Percentiles rank a stretch among this genome's conserved stretches.
These are phyloP conservation scores for Marasmius fiardii DNA, from an alignment of 1,284 basidiomycete genomes.

Conservation along the genomic window DNA sequence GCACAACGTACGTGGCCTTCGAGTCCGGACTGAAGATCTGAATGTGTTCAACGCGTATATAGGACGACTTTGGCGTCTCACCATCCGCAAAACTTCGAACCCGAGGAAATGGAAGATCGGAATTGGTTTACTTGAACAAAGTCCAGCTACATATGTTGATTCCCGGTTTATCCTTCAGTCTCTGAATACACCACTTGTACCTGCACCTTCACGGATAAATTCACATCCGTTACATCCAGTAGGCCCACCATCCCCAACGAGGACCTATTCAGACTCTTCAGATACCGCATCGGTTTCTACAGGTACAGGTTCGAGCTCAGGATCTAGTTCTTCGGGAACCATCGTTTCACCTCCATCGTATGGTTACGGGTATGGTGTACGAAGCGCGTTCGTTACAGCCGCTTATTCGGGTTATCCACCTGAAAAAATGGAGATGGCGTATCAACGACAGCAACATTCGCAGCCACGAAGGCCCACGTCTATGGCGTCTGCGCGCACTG, in stretches of 20 bases:
- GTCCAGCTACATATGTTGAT: constrained; percentile 6
- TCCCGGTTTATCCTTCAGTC: constrained; percentile 6
- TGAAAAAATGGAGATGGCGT: background rate
- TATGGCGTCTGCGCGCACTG: too few species aligned
- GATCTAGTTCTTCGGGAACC: background rate
- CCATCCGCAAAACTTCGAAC: background rate
- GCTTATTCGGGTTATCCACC: background rate
- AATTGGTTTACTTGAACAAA: constrained; percentile 4
- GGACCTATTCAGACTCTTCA: background rate
- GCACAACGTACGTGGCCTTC: constrained; percentile 7
- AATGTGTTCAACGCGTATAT: background rate
- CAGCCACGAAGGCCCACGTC: too few species aligned
- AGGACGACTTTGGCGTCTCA: constrained; percentile 9
- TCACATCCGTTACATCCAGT: background rate
- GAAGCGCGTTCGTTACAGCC: background rate
- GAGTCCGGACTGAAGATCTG: background rate
- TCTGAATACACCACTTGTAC: background rate
- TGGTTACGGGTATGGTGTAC: background rate
- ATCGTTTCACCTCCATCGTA: background rate
- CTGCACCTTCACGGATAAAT: background rate
- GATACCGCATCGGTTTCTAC: background rate
- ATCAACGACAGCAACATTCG: background rate
- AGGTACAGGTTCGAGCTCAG: background rate
- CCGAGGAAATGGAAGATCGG: constrained; percentile 4
- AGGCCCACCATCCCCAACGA: background rate